phyloP scores from a whole-genome alignment of 768 basidiomycete genomes.

The Tephrocybe sp. region DNA sequence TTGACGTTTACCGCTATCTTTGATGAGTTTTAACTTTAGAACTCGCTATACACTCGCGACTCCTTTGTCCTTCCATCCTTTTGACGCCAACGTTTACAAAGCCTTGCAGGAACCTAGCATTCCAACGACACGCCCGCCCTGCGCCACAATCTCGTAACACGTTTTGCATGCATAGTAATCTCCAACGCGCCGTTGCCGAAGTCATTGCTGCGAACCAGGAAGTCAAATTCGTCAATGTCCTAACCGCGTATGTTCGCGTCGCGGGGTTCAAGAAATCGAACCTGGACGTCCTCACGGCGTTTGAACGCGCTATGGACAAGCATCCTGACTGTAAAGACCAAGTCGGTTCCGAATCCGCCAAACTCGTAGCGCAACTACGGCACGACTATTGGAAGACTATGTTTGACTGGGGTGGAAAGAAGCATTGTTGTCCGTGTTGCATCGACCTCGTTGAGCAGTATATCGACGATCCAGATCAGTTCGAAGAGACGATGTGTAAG shows the following conservation, averaged over 20 bases:
- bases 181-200: slow-evolving; percentile 20
- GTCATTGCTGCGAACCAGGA: slow-evolving; percentile 20
- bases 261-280: slow-evolving; percentile 16
- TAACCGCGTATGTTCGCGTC: slow-evolving; percentile 16
- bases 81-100: slow-evolving; percentile 1
- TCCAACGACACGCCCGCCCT: background rate
- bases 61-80: background rate
- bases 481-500: slow-evolving; percentile 4
- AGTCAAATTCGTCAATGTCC: slow-evolving; percentile 18
- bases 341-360: slow-evolving; percentile 12
- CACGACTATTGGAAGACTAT: slow-evolving; percentile 19
- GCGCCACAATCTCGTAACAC: background rate
- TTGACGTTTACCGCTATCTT: too few species aligned
- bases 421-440: slow-evolving; percentile 18
- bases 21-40: too few species aligned
- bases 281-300: slow-evolving; percentile 13
- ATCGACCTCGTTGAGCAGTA: slow-evolving; percentile 14
- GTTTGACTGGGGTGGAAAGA: slow-evolving; percentile 16
- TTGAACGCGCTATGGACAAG: slow-evolving; percentile 19
- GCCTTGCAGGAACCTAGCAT: background rate
- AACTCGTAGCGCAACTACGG: slow-evolving; percentile 16
- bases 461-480: slow-evolving; percentile 11
- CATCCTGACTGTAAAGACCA: slow-evolving; percentile 17
- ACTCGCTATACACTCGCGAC: too few species aligned
- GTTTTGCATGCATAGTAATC: slow-evolving; percentile 17